Evolutionary conservation across 495 filamentous ascomycete species (phyloP).

Genomic region (Neurospora sp.): DNA sequence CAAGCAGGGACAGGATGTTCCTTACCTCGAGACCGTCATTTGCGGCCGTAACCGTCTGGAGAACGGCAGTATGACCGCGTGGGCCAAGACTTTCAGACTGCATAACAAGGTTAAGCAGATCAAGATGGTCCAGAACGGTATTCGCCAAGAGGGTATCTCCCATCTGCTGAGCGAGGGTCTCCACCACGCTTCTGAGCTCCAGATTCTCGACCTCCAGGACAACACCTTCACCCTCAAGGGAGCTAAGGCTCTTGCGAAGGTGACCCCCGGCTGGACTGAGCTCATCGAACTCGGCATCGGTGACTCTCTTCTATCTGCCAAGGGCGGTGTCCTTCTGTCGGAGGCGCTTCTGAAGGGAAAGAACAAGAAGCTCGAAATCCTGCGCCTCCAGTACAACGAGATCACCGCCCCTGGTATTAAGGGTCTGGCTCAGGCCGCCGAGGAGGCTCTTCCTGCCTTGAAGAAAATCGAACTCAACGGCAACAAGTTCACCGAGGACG

Average conservation of each 20-base stretch:
- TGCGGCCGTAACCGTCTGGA: constrained; percentile 94
- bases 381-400: constrained; percentile 91
- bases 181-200: constrained; percentile 49
- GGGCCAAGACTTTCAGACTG: constrained; percentile 75
- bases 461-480: constrained; percentile 88
- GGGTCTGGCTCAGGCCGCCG: constrained; percentile 53
- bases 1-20: constrained; percentile 53
- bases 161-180: constrained; percentile 69
- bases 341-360: constrained; percentile 61
- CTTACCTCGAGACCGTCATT: constrained; percentile 82
- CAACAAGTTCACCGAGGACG: constrained; percentile 87
- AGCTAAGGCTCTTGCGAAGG: constrained; percentile 65
- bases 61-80: constrained; percentile 90
- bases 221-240: constrained; percentile 88
- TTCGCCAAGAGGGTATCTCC: constrained; percentile 83
- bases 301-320: constrained; percentile 74
- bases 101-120: constrained; percentile 71
- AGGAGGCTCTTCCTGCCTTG: constrained; percentile 56
- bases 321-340: constrained; percentile 65
- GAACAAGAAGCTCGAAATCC: constrained; percentile 65
- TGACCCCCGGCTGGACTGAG: constrained; percentile 61
- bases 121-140: constrained; percentile 98
- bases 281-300: constrained; percentile 79
- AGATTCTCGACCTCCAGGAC: constrained; percentile 84
- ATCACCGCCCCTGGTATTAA: constrained; percentile 66